phyloP scores from a whole-genome alignment of 805 yeast genomes.

The Yamadazyma phyllophila region DNA sequence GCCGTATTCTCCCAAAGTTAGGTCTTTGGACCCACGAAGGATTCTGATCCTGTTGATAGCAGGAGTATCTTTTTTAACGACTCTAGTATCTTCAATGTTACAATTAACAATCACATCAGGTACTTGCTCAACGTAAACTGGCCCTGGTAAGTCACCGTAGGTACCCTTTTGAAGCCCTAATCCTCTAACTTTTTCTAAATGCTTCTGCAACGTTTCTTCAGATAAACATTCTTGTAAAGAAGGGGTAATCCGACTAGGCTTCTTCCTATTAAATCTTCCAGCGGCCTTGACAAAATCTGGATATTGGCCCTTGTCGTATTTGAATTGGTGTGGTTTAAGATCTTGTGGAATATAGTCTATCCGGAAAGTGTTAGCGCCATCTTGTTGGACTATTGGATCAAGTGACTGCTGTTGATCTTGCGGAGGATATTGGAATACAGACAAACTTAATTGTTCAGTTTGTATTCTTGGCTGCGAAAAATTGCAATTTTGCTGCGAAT shows the following conservation, averaged over 20 bases:
- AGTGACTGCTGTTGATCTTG: too few species aligned
- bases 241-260: constrained; percentile 6
- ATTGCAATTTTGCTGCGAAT: too few species aligned
- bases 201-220: background rate
- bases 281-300: background rate
- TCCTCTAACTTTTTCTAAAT: background rate
- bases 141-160: background rate
- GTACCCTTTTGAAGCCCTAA: background rate
- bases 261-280: constrained; percentile 5
- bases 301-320: constrained; percentile 1
- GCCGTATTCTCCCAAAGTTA: constrained; percentile 1
- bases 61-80: background rate
- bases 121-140: background rate
- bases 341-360: too few species aligned
- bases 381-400: too few species aligned
- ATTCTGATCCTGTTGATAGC: constrained; percentile 3
- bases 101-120: constrained; percentile 1
- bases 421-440: too few species aligned
- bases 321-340: background rate
- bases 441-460: too few species aligned
- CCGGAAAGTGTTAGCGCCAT: too few species aligned
- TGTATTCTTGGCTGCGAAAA: too few species aligned
- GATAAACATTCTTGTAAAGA: background rate
- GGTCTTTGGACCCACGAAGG: constrained; percentile 4
- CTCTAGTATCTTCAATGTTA: constrained; percentile 2